Evolutionary conservation across 2,329 filamentous ascomycete genomes (phyloP).

Genomic region (Pseudofabraea citricarpa): DNA sequence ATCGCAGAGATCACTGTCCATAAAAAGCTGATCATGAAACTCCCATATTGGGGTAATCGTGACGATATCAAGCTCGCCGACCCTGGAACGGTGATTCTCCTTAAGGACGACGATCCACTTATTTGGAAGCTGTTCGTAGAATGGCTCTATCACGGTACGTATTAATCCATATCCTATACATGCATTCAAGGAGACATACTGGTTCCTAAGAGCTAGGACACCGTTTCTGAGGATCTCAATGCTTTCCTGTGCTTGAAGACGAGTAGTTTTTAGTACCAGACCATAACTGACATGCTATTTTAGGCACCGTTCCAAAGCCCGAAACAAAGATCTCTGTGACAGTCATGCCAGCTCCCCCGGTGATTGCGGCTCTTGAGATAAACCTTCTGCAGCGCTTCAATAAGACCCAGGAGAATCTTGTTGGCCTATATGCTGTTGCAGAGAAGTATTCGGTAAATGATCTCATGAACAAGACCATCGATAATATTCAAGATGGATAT

Average conservation of each 20-base stretch:
- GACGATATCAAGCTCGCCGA: slow-evolving; percentile 3
- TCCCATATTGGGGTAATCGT: slow-evolving; percentile 9
- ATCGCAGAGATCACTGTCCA: slow-evolving; percentile 10
- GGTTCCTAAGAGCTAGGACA: background rate
- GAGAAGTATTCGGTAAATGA: slow-evolving; percentile 10
- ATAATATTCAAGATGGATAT: slow-evolving; percentile 16
- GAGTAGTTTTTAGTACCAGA: no score
- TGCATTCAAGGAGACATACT: background rate
- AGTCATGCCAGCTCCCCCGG: background rate
- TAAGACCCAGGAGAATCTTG: slow-evolving; percentile 5
- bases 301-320: no score
- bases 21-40: slow-evolving; percentile 9
- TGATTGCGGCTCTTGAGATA: slow-evolving; percentile 2
- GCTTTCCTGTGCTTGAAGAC: no score
- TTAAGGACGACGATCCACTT: slow-evolving; percentile 8
- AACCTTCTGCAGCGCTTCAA: slow-evolving; percentile 9
- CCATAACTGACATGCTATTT: no score
- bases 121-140: slow-evolving; percentile 10
- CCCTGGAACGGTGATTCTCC: slow-evolving; percentile 6
- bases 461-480: slow-evolving; percentile 14
- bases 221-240: slow-evolving; percentile 1
- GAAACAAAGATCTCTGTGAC: background rate
- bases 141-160: slow-evolving; percentile 9
- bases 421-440: slow-evolving; percentile 10
- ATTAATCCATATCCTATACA: background rate